Conservation (phyloP, 2,329 filamentous ascomycete genomes). For the Capronia epimyces region DNA sequence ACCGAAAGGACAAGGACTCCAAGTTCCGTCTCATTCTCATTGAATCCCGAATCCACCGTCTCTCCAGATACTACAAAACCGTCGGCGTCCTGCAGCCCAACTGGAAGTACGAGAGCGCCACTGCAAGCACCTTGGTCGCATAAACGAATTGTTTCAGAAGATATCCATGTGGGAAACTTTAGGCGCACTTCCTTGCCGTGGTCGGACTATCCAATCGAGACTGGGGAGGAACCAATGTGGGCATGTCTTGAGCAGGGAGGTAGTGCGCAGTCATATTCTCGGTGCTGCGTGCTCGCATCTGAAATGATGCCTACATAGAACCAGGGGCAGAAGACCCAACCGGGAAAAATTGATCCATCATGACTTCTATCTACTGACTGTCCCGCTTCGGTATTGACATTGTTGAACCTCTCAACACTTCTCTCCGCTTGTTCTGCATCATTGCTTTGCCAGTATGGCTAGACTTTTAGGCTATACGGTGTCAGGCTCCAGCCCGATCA, state of each 20-base stretch:
- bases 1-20: constrained; percentile 99
- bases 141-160: constrained; percentile 47
- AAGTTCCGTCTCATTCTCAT: constrained; percentile 99
- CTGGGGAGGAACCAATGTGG: background rate
- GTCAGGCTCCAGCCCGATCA: too few species aligned
- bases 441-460: background rate
- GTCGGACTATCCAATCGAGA: background rate
- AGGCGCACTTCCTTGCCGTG: background rate
- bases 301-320: background rate
- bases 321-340: background rate
- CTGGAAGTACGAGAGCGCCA: constrained; percentile 99
- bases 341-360: background rate
- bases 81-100: constrained; percentile 77
- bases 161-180: background rate
- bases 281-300: background rate
- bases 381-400: background rate
- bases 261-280: background rate
- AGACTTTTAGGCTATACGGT: too few species aligned
- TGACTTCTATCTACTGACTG: background rate
- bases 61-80: constrained; percentile 99
- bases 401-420: too few species aligned
- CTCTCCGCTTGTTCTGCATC: background rate
- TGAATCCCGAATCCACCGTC: constrained; percentile 99
- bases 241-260: background rate
- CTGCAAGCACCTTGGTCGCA: constrained; percentile 87